Percentiles rank a stretch among this genome's conserved stretches.
phyloP scores from a whole-genome alignment of 805 yeast species.

The Yamadazyma akitaensis region DNA sequence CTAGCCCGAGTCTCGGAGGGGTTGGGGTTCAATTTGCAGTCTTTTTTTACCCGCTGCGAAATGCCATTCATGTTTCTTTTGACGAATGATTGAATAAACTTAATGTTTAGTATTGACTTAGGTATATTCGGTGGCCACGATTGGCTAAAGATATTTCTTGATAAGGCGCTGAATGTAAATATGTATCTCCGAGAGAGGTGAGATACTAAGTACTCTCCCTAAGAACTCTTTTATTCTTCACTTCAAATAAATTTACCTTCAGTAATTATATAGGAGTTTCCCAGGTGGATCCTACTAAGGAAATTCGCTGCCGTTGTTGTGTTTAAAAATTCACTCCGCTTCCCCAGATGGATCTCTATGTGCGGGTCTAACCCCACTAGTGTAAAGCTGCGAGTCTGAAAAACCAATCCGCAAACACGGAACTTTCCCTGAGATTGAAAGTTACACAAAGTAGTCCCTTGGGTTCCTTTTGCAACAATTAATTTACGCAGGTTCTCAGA shows the following conservation, averaged over 20 bases:
- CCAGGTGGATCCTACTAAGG: too few relatives aligned
- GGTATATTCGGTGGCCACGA: background rate
- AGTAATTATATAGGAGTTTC: too few relatives aligned
- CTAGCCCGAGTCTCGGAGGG: constrained; percentile 6
- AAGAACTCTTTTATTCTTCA: too few relatives aligned
- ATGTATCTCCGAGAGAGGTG: too few relatives aligned
- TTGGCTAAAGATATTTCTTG: constrained; percentile 3
- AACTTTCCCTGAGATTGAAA: background rate
- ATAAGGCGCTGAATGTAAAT: background rate
- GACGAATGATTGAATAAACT: constrained; percentile 1
- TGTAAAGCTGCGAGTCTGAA: too few relatives aligned
- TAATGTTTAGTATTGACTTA: background rate
- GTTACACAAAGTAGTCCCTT: background rate
- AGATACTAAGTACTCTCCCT: too few relatives aligned
- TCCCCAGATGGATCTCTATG: background rate
- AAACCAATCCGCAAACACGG: too few relatives aligned
- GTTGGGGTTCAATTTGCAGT: background rate
- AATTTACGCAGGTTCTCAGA: background rate
- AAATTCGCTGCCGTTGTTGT: too few relatives aligned
- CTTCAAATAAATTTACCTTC: too few relatives aligned
- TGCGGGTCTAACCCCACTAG: background rate
- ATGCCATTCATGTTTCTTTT: constrained; percentile 8
- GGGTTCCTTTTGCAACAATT: background rate
- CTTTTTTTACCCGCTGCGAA: background rate
- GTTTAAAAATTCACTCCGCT: too few relatives aligned